These are phyloP conservation scores for Aspergillus pseudotamarii DNA, from an alignment of 2,329 filamentous ascomycete genomes.

Conservation along the genomic window DNA sequence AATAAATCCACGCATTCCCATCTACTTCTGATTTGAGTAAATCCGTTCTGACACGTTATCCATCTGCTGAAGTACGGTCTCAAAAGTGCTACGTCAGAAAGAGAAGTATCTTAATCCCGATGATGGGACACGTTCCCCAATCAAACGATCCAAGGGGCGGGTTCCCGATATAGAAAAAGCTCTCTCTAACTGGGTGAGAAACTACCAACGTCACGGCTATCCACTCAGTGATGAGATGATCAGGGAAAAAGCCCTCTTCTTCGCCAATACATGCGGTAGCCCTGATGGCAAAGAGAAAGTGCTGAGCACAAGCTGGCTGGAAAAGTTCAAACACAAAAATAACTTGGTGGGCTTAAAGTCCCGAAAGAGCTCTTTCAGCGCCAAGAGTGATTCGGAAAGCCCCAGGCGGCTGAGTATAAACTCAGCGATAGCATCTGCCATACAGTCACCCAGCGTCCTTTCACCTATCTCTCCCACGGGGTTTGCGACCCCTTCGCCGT, in stretches of 20 bases:
- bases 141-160: conserved; percentile 82
- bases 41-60: conserved; percentile 17
- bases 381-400: conserved; percentile 69
- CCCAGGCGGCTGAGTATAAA: conserved; percentile 59
- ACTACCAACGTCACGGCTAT: conserved; percentile 75
- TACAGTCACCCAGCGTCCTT: conserved; percentile 65
- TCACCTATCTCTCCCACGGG: conserved; percentile 74
- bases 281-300: conserved; percentile 72
- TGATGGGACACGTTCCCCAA: conserved; percentile 75
- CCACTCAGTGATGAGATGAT: conserved; percentile 79
- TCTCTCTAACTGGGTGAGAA: conserved; percentile 82
- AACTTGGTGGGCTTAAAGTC: conserved; percentile 59
- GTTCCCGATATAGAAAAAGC: conserved; percentile 90
- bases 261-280: conserved; percentile 72
- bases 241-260: conserved; percentile 79
- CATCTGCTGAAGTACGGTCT: conserved; percentile 76
- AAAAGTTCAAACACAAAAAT: conserved; percentile 94
- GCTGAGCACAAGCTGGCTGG: conserved; percentile 78
- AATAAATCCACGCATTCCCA: conserved; percentile 31
- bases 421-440: conserved; percentile 58
- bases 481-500: conserved; percentile 67
- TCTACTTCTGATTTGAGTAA: conserved; percentile 13
- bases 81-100: conserved; percentile 91
- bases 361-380: conserved; percentile 53
- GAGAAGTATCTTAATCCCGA: conserved; percentile 88